Percentiles rank a stretch among this genome's conserved stretches.
Conservation (phyloP, 768 basidiomycete genomes). For the Thelephora ganbajun region DNA sequence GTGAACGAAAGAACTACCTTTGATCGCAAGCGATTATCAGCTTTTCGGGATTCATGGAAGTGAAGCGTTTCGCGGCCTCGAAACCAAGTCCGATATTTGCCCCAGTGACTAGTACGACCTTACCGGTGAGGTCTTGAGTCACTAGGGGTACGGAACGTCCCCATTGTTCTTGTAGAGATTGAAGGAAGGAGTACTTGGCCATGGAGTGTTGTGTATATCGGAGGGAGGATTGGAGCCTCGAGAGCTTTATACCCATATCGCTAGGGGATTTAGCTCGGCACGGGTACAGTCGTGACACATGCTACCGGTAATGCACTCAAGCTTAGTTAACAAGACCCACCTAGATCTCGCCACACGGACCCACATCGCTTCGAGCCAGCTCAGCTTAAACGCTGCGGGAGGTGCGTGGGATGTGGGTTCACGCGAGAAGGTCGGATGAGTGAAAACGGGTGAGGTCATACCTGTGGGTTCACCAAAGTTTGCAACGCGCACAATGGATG, state of each 20-base stretch:
- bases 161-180: conserved; percentile 5
- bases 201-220: neutral
- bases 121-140: conserved; percentile 24
- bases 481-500: too few relatives aligned
- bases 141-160: conserved; percentile 12
- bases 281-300: conserved; percentile 3
- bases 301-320: too few relatives aligned
- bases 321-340: conserved; percentile 6
- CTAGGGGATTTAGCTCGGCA: neutral
- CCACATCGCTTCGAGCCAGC: too few relatives aligned
- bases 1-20: conserved; percentile 15
- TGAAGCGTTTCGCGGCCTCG: conserved; percentile 32
- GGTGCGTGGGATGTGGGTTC: neutral
- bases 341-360: neutral
- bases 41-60: conserved; percentile 26
- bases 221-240: neutral
- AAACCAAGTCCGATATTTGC: conserved; percentile 40
- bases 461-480: too few relatives aligned
- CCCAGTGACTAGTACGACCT: conserved; percentile 35
- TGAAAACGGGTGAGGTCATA: too few relatives aligned
- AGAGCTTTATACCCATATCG: neutral
- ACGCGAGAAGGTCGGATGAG: neutral
- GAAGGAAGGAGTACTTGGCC: conserved; percentile 1
- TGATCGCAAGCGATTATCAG: conserved; percentile 26
- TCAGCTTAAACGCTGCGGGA: too few relatives aligned